Base-by-base conservation (phyloP, 345 rosid species). In the Noccaea caerulescens region DNA sequence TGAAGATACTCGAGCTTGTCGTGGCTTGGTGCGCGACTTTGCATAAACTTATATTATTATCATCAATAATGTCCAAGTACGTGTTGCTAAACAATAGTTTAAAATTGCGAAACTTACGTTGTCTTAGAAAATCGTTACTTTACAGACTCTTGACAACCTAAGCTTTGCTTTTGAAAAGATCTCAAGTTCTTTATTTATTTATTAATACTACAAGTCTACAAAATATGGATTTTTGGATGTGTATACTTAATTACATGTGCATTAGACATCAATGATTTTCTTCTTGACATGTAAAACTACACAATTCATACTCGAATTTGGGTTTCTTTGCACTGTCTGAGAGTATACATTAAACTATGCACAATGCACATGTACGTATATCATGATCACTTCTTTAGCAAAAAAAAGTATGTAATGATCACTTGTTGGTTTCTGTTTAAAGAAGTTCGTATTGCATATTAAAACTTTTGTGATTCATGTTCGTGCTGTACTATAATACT, bases 11-110 rank as follows among this genome's bases (percentile, higher is more conserved):
- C 57, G 10, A 65, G 52, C 53, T 38, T 27, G 34, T 23, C 13
- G 23, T 34, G 36, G 25, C 16, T 42, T 60, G 45, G 20, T 63
- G 63, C 63, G 63, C 63, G 39, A 71, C 54, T 62, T 18, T 63
- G 30, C 43, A 25, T 54, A 43, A 32, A 32, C 10, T 10, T 58
- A 3, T 50, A 30, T 30, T 58, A 55, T 49, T 34, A 7, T 20
- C 8, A 34, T 49, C 4, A 14, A 8, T 44, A 44, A 36, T 5
- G 11, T 18, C 5, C 18, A 42, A 55, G 7, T 32, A 60, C 32
- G 23, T 44, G 45, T 52, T 51, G 23, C 23, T 38, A 36, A 13
- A 11, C n/a, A 45, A 20, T 45, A 12, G 8, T 44, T 20, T 33
- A 13, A 53, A 39, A 10, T 14, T 11, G 32, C 8, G 53, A 53